phyloP scores from a whole-genome alignment of 202 grass and related monocot genomes.

The Alloteropsis angusta region DNA sequence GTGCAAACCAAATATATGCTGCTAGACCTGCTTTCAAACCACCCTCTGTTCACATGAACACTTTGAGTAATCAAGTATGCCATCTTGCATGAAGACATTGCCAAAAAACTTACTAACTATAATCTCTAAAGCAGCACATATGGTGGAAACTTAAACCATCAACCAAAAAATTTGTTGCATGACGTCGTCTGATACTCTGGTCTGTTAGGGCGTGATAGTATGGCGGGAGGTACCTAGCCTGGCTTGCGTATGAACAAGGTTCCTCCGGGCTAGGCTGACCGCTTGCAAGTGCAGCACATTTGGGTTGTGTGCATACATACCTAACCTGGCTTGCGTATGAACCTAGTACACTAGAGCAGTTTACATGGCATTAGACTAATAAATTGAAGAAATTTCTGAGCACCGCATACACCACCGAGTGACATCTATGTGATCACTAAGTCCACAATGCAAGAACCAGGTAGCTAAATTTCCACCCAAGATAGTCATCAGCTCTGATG shows the following conservation, averaged over 20 bases:
- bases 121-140: not conserved
- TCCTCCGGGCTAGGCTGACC: no score
- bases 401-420: not conserved
- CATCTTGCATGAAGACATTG: not conserved
- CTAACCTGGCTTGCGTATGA: no score
- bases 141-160: not conserved
- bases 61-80: no score
- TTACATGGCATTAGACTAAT: not conserved
- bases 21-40: not conserved
- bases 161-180: no score
- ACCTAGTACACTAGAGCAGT: not conserved
- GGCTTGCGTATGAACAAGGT: no score
- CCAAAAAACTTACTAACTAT: not conserved
- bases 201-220: no score
- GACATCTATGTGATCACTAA: not conserved
- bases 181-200: not conserved
- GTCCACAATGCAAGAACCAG: not conserved
- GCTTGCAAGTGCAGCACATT: no score
- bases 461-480: not conserved
- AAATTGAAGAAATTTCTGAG: slow-evolving; percentile 4
- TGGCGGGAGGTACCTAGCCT: no score
- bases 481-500: not conserved
- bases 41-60: not conserved
- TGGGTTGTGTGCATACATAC: no score
- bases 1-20: not conserved